These are phyloP conservation scores for Dactylellina parvicollis DNA, from an alignment of 2,329 filamentous ascomycete species.

Conservation along the genomic window DNA sequence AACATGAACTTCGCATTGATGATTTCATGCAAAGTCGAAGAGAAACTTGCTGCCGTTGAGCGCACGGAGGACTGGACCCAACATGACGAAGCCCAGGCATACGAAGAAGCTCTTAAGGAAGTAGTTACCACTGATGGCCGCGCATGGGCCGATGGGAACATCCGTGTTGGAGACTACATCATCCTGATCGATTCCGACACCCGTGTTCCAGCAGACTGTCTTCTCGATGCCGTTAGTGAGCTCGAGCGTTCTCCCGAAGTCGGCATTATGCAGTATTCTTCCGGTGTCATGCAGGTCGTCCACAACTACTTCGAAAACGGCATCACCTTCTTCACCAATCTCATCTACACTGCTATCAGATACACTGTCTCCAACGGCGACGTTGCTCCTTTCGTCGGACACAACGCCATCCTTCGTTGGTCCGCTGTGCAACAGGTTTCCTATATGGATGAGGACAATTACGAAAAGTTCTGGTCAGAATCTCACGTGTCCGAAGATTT, in stretches of 20 bases:
- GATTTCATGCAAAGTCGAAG: conserved; percentile 76
- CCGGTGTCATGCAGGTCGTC: conserved; percentile 81
- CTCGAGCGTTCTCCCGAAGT: conserved; percentile 83
- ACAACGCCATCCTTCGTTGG: conserved; percentile 81
- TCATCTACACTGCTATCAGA: conserved; percentile 79
- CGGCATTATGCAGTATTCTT: conserved; percentile 80
- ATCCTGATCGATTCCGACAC: conserved; percentile 82
- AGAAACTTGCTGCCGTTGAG: conserved; percentile 70
- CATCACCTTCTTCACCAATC: conserved; percentile 76
- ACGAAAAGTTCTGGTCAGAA: conserved; percentile 85
- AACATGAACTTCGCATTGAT: conserved; percentile 78
- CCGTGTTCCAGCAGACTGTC: conserved; percentile 78
- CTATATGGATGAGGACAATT: conserved; percentile 74
- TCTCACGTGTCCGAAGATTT: conserved; percentile 83
- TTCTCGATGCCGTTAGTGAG: conserved; percentile 81
- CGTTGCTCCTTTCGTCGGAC: conserved; percentile 81
- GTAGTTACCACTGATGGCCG: conserved; percentile 74
- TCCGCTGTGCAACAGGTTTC: conserved; percentile 77
- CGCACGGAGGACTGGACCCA: conserved; percentile 73
- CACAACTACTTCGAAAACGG: conserved; percentile 77
- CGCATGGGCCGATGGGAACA: conserved; percentile 84
- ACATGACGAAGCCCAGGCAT: conserved; percentile 73
- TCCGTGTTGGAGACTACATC: conserved; percentile 86
- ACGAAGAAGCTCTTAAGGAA: conserved; percentile 72
- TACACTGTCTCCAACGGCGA: conserved; percentile 81